Base-by-base conservation (phyloP, 148 eudicot genomes). In the Chenopodium formosanum region DNA sequence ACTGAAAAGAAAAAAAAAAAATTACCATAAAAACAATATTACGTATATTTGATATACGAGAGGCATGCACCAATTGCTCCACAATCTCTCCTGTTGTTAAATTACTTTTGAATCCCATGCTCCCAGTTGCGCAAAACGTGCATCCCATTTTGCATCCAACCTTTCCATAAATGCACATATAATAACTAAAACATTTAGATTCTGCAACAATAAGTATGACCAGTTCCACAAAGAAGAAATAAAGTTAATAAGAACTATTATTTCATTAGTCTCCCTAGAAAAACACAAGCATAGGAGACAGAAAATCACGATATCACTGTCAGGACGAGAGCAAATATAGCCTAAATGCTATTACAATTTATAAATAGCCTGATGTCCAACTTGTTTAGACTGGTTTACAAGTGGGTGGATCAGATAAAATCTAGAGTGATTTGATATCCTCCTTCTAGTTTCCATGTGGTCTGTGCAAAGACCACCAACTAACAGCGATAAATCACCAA, bases 111-210 rank as follows among this genome's bases (percentile, higher is more conserved):
- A 92, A 96, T 79, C 99, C 98, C 99, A 96, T 96, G 85, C 91
- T 96, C 67, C 99, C 99, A 47, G 99, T 96, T 7, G 99, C 99
- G 86, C 99, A 96, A 77, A 96, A 94, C 56, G 56, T 96, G 87
- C 98, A 96, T 47, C 95, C 98, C 99, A 96, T 96, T 86, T 96
- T 96, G 87, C 99, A 96, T 82, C 99, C 98, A 83, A 96, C 98
- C 99, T 96, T 17, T 79, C 14, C 31, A 71, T 74, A 75, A 12
- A 12, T 40, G 68, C 78, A 75, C 9, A 29, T 69, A 22, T 40
- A 60, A 47, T 63, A 17, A 25, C 44, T 13, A 65, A 78, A 69
- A 25, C 44, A 62, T 20, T 34, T 13, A 47, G 34, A 71, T 31
- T 20, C 56, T 64, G 22, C 60, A 58, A 79, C 53, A 50, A 16